Base-by-base conservation (phyloP, 2,329 filamentous ascomycete species). In the Fusarium nygamai region DNA sequence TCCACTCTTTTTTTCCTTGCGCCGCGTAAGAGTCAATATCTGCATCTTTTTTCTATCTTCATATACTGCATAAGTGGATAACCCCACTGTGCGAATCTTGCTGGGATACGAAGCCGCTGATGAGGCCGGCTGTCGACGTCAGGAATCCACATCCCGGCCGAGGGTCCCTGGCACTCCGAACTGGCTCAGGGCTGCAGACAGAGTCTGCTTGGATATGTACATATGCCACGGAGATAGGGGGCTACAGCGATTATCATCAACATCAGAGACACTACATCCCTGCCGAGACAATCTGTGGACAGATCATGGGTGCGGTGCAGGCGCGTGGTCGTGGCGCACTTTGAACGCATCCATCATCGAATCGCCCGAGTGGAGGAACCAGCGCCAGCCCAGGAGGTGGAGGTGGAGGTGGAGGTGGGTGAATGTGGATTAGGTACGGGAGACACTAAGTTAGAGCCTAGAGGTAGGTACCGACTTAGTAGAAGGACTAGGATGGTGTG, bases 251-350 rank as follows among this genome's bases (percentile, higher is more conserved):
- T 66, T 19, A 29, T 31, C 43, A 50, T 56, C 12, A n/a, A 33
- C 33, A 38, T 50, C 20, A 46, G n/a, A 51, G 43, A 36, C 29
- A 43, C 31, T 34, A 8, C 20, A 64, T 56, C 71, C 71, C 53
- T 51, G 62, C 44, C 47, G 70, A 67, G 65, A 53, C 38, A 29
- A 50, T 29, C 41, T 29, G 41, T 51, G 31, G 41, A 47, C 57
- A 50, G 64, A 44, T 58, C 50, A 60, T 63, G 61, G 71, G 34
- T 60, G 39, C 36, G 43, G 38, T 63, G 53, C 39, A 54, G 57
- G 54, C 64, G 59, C 58, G 69, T 73, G 71, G 71, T 63, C 58
- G 69, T 74, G 71, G 71, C 71, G 71, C 54, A 68, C 54, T 73
- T 73, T 56, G 61, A 71, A 66, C 47, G 43, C 67, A 60, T 57